Evolutionary conservation across 2,329 filamentous ascomycete species (phyloP).

Genomic region (Didymella pinodella): DNA sequence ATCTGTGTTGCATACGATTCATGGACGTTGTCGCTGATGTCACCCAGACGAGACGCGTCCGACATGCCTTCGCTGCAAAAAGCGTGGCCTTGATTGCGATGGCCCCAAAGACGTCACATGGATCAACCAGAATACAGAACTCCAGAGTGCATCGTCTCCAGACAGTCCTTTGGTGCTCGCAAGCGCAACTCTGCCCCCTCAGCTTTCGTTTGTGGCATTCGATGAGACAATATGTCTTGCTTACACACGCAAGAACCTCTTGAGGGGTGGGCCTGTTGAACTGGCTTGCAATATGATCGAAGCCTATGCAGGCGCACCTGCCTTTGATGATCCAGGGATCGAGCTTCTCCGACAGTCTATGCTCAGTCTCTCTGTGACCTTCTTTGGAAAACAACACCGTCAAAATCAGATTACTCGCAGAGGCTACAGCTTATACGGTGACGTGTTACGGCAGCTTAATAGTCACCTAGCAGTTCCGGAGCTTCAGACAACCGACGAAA

Average conservation of each 20-base stretch:
- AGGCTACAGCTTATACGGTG: conserved; percentile 37
- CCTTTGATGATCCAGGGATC: conserved; percentile 21
- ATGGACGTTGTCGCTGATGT: conserved; percentile 2
- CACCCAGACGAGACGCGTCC: conserved; percentile 38
- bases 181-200: conserved; percentile 2
- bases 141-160: conserved; percentile 1
- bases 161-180: not conserved
- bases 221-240: conserved; percentile 38
- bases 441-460: conserved; percentile 38
- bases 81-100: conserved; percentile 34
- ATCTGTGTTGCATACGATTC: not conserved
- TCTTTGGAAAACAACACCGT: conserved; percentile 39
- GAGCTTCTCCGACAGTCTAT: conserved; percentile 34
- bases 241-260: conserved; percentile 38
- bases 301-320: conserved; percentile 1
- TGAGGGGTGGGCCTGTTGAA: conserved; percentile 38
- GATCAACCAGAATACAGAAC: conserved; percentile 29
- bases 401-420: conserved; percentile 27
- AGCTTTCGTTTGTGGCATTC: conserved; percentile 34
- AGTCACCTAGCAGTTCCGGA: conserved; percentile 25
- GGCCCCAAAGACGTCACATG: conserved; percentile 37
- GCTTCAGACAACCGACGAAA: conserved; percentile 35
- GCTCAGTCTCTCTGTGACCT: conserved; percentile 35
- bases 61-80: conserved; percentile 35
- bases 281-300: conserved; percentile 37